Evolutionary conservation across 73 alveolate genomes (phyloP).

Genomic region (Paramecium octaurelia): DNA sequence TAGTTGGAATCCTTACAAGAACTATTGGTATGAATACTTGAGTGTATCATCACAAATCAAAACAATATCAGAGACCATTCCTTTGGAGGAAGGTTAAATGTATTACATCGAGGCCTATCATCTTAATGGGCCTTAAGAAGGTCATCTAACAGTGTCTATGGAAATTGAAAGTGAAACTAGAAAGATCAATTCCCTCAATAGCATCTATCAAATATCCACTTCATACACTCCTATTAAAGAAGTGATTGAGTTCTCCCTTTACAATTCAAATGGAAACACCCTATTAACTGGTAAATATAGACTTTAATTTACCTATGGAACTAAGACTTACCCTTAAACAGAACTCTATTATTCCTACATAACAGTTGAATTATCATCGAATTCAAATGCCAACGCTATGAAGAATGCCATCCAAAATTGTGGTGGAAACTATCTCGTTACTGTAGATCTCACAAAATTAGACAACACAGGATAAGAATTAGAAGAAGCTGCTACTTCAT

Average conservation of each 20-base stretch:
- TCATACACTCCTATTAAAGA: not conserved
- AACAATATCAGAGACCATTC: not conserved
- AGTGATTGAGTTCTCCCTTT: not conserved
- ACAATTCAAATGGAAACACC: not conserved
- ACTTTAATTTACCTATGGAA: not conserved
- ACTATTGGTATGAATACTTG: constrained; percentile 33
- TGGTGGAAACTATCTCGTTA: not conserved
- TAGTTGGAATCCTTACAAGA: not conserved
- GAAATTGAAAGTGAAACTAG: not conserved
- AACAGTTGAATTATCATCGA: not conserved
- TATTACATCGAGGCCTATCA: not conserved
- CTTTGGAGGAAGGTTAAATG: not conserved
- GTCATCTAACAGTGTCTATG: not conserved
- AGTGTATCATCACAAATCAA: not conserved
- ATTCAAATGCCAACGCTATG: not conserved
- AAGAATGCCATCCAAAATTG: not conserved
- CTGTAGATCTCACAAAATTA: not conserved
- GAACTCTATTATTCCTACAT: not conserved
- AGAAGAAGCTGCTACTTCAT: not conserved
- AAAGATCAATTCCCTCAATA: not conserved
- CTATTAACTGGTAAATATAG: not conserved
- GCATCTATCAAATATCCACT: not conserved
- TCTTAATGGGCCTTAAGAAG: not conserved
- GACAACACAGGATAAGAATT: not conserved
- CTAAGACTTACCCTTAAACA: not conserved